Evolutionary conservation across 768 basidiomycete genomes (phyloP).

Genomic region (Lentinula sp.): DNA sequence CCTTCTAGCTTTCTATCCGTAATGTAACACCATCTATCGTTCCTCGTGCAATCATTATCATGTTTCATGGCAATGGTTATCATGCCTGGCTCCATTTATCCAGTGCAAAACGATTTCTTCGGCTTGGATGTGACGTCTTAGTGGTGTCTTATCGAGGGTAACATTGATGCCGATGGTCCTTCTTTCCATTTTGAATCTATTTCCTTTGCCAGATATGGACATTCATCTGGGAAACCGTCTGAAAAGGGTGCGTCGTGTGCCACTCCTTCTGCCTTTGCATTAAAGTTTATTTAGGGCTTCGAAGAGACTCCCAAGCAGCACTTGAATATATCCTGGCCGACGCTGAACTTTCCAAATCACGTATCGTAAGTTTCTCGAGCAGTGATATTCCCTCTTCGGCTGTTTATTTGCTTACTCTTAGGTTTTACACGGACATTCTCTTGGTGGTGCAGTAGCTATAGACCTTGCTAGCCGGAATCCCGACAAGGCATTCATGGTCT

Average conservation of each 20-base stretch:
- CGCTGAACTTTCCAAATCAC: constrained; percentile 56
- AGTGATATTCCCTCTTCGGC: background rate
- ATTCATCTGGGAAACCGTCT: constrained; percentile 79
- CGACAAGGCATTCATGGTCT: constrained; percentile 40
- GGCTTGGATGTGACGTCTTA: constrained; percentile 88
- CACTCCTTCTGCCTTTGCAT: background rate
- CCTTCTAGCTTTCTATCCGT: background rate
- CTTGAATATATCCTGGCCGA: constrained; percentile 69
- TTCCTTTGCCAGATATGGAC: constrained; percentile 62
- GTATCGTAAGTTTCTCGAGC: constrained; percentile 45
- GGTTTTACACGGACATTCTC: constrained; percentile 80
- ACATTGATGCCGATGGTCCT: constrained; percentile 16
- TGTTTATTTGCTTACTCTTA: constrained; percentile 15
- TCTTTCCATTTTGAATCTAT: background rate
- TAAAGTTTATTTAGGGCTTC: constrained; percentile 46
- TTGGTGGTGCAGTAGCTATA: constrained; percentile 91
- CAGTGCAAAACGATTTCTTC: constrained; percentile 72
- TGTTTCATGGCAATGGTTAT: constrained; percentile 91
- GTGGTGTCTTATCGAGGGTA: constrained; percentile 94
- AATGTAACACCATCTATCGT: constrained; percentile 6
- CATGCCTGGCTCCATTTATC: constrained; percentile 85
- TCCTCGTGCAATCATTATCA: constrained; percentile 75
- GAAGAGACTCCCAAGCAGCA: constrained; percentile 79
- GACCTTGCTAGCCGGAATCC: constrained; percentile 81
- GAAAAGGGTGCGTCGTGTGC: constrained; percentile 56